These are phyloP conservation scores for Fraxinus cuspidata DNA, from an alignment of 257 asterid species.

Conservation along the genomic window DNA sequence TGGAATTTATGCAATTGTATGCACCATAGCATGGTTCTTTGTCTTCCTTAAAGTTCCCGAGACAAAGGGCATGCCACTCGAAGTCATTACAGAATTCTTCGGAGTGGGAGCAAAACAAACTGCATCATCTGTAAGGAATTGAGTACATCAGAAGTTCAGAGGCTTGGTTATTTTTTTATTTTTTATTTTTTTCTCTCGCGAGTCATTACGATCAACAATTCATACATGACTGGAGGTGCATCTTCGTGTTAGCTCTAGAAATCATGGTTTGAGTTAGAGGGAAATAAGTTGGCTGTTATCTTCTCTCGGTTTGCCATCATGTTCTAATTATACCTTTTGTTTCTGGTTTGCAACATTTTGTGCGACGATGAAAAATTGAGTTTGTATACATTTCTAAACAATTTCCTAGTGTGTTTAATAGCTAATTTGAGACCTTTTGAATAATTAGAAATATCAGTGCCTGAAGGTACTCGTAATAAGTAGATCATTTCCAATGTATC, in stretches of 20 bases:
- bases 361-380: background rate
- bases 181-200: too few species aligned
- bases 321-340: too few species aligned
- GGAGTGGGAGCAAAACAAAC: constrained; percentile 4
- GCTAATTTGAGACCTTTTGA: too few species aligned
- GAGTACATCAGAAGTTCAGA: background rate
- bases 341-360: background rate
- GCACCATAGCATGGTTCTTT: constrained; percentile 4
- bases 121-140: background rate
- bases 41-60: constrained; percentile 16
- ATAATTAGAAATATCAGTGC: too few species aligned
- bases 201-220: background rate
- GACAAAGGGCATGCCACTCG: constrained; percentile 19
- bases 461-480: too few species aligned
- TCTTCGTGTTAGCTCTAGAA: too few species aligned
- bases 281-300: background rate
- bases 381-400: too few species aligned
- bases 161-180: background rate
- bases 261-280: background rate
- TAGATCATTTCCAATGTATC: too few species aligned
- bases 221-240: background rate
- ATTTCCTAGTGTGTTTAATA: too few species aligned
- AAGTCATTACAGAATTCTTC: constrained; percentile 13
- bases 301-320: too few species aligned
- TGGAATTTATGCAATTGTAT: constrained; percentile 10